Evolutionary conservation across 73 alveolate genomes (phyloP).

Genomic region (Tetrahymena elliotti): DNA sequence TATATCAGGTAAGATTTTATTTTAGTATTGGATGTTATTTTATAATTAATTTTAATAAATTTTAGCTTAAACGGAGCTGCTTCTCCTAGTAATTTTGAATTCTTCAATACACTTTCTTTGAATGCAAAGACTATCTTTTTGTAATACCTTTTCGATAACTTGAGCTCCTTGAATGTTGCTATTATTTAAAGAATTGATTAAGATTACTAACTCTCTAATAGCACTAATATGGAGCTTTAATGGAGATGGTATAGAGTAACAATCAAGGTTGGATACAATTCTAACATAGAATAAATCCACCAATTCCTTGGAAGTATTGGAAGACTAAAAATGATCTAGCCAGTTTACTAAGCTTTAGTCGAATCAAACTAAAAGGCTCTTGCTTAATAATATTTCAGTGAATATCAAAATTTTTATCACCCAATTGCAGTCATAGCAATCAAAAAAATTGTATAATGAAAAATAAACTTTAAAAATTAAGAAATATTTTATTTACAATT

Average conservation of each 20-base stretch:
- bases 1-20: constrained; percentile 13
- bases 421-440: constrained; percentile 41
- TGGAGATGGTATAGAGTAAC: not conserved
- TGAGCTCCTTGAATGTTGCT: not conserved
- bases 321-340: constrained; percentile 44
- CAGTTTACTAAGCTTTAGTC: constrained; percentile 39
- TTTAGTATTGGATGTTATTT: not conserved
- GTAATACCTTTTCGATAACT: constrained; percentile 17
- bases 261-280: not conserved
- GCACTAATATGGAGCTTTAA: not conserved
- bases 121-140: constrained; percentile 39
- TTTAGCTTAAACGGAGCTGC: not conserved
- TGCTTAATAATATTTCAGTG: constrained; percentile 32
- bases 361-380: constrained; percentile 1
- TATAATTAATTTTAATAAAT: not conserved
- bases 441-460: not conserved
- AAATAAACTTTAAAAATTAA: no score
- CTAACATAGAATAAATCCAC: constrained; percentile 9
- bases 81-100: constrained; percentile 9
- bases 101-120: constrained; percentile 11
- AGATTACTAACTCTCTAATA: constrained; percentile 7
- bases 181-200: not conserved
- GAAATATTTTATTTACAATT: no score
- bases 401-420: constrained; percentile 43
- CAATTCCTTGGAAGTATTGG: constrained; percentile 39